phyloP scores from a whole-genome alignment of 257 asterid species.

The Thymus quinquecostatus region DNA sequence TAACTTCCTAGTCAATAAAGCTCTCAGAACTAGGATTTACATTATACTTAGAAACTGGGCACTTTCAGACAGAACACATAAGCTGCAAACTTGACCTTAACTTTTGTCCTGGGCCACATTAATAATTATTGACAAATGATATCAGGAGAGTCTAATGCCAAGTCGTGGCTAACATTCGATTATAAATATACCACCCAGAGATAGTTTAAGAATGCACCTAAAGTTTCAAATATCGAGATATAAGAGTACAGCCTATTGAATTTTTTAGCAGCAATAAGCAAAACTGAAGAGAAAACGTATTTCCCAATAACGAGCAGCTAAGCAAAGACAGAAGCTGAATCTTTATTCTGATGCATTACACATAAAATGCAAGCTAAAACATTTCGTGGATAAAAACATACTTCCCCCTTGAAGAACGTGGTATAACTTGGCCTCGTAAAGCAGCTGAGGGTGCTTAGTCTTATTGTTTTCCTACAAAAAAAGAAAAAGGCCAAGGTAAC shows the following conservation, averaged over 20 bases:
- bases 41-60: not conserved
- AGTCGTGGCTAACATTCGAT: slow-evolving; percentile 17
- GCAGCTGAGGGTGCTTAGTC: slow-evolving; percentile 94
- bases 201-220: slow-evolving; percentile 1
- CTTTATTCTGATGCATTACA: slow-evolving; percentile 6
- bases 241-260: not conserved
- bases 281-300: slow-evolving; percentile 15
- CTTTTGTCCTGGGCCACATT: not conserved
- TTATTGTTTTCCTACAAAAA: slow-evolving; percentile 80
- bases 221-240: not conserved
- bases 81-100: slow-evolving; percentile 10
- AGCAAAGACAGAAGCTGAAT: slow-evolving; percentile 11
- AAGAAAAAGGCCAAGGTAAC: slow-evolving; percentile 17
- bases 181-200: not conserved
- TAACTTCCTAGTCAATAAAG: slow-evolving; percentile 3
- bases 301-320: slow-evolving; percentile 15
- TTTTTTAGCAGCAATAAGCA: slow-evolving; percentile 11
- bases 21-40: not conserved
- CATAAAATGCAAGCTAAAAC: slow-evolving; percentile 28
- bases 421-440: slow-evolving; percentile 92
- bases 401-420: slow-evolving; percentile 95
- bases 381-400: slow-evolving; percentile 45
- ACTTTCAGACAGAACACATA: not conserved
- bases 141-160: not conserved
- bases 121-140: slow-evolving; percentile 2